Conservation (phyloP, 495 filamentous ascomycete genomes). For the Geoglossum glabrum region DNA sequence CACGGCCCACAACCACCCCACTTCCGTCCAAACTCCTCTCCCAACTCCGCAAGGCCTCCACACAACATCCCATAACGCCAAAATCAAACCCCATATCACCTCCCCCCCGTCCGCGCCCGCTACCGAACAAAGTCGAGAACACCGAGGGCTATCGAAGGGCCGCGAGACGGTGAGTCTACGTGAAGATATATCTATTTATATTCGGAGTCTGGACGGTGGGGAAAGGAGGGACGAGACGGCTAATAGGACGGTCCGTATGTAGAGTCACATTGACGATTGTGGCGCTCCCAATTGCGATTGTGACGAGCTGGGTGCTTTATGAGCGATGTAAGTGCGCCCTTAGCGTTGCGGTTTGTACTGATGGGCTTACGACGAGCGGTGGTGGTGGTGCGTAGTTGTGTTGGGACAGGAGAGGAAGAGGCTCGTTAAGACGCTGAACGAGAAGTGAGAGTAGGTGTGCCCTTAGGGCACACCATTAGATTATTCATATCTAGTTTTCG, state of each 20-base stretch:
- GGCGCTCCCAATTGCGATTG: constrained; percentile 19
- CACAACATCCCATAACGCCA: too few species aligned
- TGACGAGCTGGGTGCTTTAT: constrained; percentile 18
- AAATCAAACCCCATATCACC: too few species aligned
- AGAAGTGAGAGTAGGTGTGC: too few species aligned
- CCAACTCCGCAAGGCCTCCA: too few species aligned
- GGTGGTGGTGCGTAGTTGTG: background rate
- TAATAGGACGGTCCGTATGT: too few species aligned
- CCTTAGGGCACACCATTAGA: too few species aligned
- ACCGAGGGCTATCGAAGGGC: background rate
- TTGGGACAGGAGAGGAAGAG: constrained; percentile 4
- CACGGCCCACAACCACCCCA: background rate
- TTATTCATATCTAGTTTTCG: too few species aligned
- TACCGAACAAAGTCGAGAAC: background rate
- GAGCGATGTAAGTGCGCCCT: constrained; percentile 12
- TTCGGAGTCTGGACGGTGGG: background rate
- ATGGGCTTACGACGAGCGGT: background rate
- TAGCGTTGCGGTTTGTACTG: background rate
- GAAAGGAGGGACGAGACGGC: background rate
- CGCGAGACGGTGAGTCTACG: background rate
- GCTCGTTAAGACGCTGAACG: background rate
- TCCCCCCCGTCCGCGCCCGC: background rate
- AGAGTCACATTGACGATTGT: constrained; percentile 17
- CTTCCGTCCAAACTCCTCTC: background rate
- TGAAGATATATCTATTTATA: background rate